Evolutionary conservation across 257 asterid species (phyloP), one percentile per base, ranked within the genome.

Genomic region (Przewalskia tangutica): DNA sequence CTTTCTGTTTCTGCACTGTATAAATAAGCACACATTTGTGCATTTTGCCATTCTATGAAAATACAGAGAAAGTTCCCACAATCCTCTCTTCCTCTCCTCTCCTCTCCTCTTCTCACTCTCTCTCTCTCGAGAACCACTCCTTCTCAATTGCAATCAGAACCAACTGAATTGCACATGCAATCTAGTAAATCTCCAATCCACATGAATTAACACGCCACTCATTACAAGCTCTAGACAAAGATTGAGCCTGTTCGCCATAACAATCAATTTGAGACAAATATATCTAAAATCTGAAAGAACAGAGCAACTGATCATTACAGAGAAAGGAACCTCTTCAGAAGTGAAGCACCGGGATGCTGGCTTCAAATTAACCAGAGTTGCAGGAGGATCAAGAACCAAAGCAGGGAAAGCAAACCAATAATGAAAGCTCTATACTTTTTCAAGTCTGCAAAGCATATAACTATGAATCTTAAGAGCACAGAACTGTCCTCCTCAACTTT

Each of bases 331-430:
- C 99, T 95, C 94, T 85, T 89, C 89, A 56, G 32, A 71, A 86
- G 90, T 91, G 84, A 95, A 92, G 91, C 92, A 92, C 84, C 85
- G 87, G 68, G 90, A 84, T 81, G 99, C 98, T 56, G 97, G 92
- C 90, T 85, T 90, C 87, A 95, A 87, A 86, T 87, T 82, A 73
- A 86, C 85, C 80, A 94, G 88, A 27, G 87, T 88, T 68, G 97
- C 98, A 20, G 97, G 98, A 84, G 97, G 98, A 84, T 95, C 94
- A 88, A 95, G 91, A 83, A 86, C 85, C 87, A 95, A 84, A 32
- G 95, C 95, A 67, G 98, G 99, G 89, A 94, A 95, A 80, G 98
- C 99, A 94, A 94, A 93, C 98, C 97, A 95, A 85, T 94, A 95
- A 85, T 87, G 89, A 62, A 95, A 95, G 86, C 90, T 89, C 98